Percentiles rank a stretch among this genome's conserved stretches.
Conservation (phyloP, 202 grass and related monocot species). For the Setaria viridis region DNA sequence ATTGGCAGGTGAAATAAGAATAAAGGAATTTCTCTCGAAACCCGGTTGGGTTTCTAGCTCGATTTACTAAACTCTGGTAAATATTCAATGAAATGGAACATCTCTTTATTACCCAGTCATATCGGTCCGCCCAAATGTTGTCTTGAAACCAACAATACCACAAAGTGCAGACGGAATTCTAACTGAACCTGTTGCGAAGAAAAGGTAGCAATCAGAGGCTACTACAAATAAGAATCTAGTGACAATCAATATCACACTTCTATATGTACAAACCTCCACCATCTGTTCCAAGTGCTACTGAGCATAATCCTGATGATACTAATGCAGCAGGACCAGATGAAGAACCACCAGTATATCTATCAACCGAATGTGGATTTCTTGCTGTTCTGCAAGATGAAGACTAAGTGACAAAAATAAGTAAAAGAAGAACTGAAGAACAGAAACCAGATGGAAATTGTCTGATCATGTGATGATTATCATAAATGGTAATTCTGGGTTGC, state of each 20-base stretch:
- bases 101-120: slow-evolving; percentile 78
- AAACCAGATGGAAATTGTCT: slow-evolving; percentile 1
- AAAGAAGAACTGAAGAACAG: slow-evolving; percentile 28
- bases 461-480: neutral
- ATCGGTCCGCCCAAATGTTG: slow-evolving; percentile 80
- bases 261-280: slow-evolving; percentile 76
- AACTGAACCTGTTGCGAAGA: slow-evolving; percentile 73
- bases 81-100: slow-evolving; percentile 23
- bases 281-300: slow-evolving; percentile 90
- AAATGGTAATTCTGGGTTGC: neutral
- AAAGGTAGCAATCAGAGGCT: slow-evolving; percentile 13
- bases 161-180: slow-evolving; percentile 96
- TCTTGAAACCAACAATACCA: slow-evolving; percentile 95
- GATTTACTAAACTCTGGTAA: too few species aligned
- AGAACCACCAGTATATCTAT: slow-evolving; percentile 98
- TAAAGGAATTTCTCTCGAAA: too few species aligned
- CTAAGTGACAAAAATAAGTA: slow-evolving; percentile 24
- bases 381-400: slow-evolving; percentile 68
- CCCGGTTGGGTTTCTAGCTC: too few species aligned
- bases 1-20: too few species aligned
- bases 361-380: slow-evolving; percentile 92
- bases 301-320: slow-evolving; percentile 91
- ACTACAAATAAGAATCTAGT: slow-evolving; percentile 27
- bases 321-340: slow-evolving; percentile 96
- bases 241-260: neutral